These are phyloP conservation scores for Penicillium griseofulvum DNA, from an alignment of 2,329 filamentous ascomycete species.

Conservation along the genomic window DNA sequence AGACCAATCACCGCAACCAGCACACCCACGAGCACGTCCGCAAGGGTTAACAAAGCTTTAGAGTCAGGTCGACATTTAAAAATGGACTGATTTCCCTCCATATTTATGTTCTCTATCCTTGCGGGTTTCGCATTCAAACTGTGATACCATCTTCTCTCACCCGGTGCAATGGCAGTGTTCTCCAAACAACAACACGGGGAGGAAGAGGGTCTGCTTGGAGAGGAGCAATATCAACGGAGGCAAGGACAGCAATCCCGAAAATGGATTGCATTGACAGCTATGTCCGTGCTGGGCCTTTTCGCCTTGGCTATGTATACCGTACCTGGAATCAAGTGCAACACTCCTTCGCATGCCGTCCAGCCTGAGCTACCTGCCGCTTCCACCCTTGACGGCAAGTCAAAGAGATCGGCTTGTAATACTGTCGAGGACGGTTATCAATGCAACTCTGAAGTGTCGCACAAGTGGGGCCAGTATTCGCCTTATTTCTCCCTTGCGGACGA, in stretches of 20 bases:
- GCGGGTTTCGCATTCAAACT: neutral
- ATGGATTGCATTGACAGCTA: constrained; percentile 2
- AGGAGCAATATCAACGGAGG: neutral
- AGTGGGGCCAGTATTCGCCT: constrained; percentile 86
- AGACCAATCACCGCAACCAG: neutral
- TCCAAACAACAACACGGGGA: neutral
- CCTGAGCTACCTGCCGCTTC: neutral
- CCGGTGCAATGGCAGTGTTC: constrained; percentile 4
- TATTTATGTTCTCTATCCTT: neutral
- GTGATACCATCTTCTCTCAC: neutral
- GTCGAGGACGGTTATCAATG: constrained; percentile 62
- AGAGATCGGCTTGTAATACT: constrained; percentile 49
- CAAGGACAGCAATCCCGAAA: neutral
- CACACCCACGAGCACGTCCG: neutral
- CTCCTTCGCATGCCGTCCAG: neutral
- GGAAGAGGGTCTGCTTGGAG: constrained; percentile 8
- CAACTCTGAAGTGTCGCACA: constrained; percentile 59
- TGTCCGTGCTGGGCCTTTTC: constrained; percentile 5
- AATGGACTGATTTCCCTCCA: neutral
- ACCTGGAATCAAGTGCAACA: constrained; percentile 7
- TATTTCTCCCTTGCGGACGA: constrained; percentile 66
- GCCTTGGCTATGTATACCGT: constrained; percentile 8
- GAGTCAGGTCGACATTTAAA: constrained; percentile 3
- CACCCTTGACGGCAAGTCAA: neutral
- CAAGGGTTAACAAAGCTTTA: neutral